Percentiles rank a stretch among this genome's conserved stretches.
Evolutionary conservation across 176 grass and related monocot species (phyloP).

Genomic region (Carex cristatella): DNA sequence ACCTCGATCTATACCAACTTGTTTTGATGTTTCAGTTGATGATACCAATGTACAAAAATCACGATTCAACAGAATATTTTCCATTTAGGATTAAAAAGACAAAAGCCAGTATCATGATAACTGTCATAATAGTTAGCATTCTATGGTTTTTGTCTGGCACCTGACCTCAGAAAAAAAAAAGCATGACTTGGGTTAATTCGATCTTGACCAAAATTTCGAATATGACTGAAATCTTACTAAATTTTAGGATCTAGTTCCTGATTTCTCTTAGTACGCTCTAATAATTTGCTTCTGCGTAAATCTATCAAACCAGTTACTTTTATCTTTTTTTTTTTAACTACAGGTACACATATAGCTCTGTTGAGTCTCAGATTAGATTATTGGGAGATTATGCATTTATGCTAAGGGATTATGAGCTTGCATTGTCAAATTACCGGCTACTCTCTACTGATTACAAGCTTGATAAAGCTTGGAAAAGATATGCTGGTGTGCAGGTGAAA

Average conservation of each 20-base stretch:
- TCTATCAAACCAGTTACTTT: not conserved
- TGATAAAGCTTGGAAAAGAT: constrained; percentile 96
- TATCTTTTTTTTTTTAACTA: constrained; percentile 37
- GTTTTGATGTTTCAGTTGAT: not conserved
- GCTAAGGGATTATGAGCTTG: constrained; percentile 96
- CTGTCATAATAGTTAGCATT: not conserved
- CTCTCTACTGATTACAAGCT: constrained; percentile 94
- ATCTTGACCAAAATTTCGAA: not conserved
- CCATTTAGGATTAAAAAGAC: not conserved
- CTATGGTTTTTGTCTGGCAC: not conserved
- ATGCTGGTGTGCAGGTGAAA: constrained; percentile 85
- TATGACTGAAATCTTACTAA: constrained; percentile 4
- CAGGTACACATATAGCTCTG: constrained; percentile 95
- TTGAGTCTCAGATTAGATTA: constrained; percentile 96
- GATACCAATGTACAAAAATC: not conserved
- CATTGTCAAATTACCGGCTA: constrained; percentile 92
- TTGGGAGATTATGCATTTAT: constrained; percentile 97
- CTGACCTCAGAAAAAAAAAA: not conserved
- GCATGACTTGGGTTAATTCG: not conserved
- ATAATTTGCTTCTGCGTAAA: constrained; percentile 7
- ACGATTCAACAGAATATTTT: not conserved
- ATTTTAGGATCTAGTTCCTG: not conserved
- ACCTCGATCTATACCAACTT: not conserved
- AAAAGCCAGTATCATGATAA: not conserved
- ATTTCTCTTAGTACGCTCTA: not conserved